Evolutionary conservation across 345 rosid genomes (phyloP).

Genomic region (Eutrema japonicum): DNA sequence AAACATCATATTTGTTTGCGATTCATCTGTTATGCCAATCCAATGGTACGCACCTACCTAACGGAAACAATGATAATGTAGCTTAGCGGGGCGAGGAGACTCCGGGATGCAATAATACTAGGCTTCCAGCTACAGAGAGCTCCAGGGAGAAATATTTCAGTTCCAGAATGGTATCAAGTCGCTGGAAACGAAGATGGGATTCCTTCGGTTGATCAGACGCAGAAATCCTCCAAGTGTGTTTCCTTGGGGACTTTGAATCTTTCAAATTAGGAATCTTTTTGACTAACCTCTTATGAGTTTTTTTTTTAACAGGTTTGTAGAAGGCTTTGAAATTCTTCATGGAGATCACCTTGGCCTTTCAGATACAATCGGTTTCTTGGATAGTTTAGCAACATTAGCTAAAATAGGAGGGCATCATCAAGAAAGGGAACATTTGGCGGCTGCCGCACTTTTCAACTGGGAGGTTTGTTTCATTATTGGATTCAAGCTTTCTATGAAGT

Average conservation of each 20-base stretch:
- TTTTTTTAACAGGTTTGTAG: conserved; percentile 47
- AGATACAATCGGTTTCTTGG: conserved; percentile 72
- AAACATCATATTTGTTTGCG: neutral
- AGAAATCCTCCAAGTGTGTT: conserved; percentile 39
- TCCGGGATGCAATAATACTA: conserved; percentile 87
- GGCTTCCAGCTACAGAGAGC: conserved; percentile 92
- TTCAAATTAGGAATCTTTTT: neutral
- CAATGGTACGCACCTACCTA: neutral
- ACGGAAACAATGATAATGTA: conserved; percentile 38
- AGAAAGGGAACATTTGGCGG: conserved; percentile 78
- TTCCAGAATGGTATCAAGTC: conserved; percentile 90
- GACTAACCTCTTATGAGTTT: neutral
- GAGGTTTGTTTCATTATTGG: conserved; percentile 54
- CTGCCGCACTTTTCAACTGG: conserved; percentile 86
- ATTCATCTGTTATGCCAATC: neutral
- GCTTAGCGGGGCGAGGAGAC: conserved; percentile 91
- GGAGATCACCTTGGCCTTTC: conserved; percentile 77
- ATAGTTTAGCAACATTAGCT: conserved; percentile 65
- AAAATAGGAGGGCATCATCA: conserved; percentile 58
- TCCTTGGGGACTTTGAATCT: conserved; percentile 45
- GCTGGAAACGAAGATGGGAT: conserved; percentile 70
- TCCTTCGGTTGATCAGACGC: conserved; percentile 40
- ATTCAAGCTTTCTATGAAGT: neutral
- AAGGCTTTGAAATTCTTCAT: conserved; percentile 82
- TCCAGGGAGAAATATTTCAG: conserved; percentile 78